Evolutionary conservation across 768 basidiomycete genomes (phyloP), one percentile per base, ranked within the genome.

Genomic region (Termitomyces sp.): DNA sequence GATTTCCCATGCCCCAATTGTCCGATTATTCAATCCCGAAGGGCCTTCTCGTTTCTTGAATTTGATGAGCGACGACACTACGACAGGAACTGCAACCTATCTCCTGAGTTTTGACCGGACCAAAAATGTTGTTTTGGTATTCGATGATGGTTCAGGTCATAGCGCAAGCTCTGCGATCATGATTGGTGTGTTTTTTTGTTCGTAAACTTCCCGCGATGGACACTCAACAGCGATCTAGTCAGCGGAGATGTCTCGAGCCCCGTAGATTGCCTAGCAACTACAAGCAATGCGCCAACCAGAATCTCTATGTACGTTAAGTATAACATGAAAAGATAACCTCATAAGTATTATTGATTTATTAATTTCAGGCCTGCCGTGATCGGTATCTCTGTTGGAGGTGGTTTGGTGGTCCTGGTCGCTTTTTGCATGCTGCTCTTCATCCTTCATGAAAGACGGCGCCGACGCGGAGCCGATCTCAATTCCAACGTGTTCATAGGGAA

Each of bases 351-450:
- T 22, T 63, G 39, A 55, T 36, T 62, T 28, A 20, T 11, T n/a
- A 7, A 24, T 38, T 59, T 3, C 48, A 87, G 82, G 62, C 70
- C 70, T 24, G 74, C 79, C 11, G 73, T 83, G 55, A 80, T 86
- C 53, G 82, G 81, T 7, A 70, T 79, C 39, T 73, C 78, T 40
- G 69, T 78, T 39, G 81, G 76, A 38, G 77, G 76, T n/a, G 73
- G 69, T 35, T 69, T 77, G 8, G 67, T 83, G 12, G 68, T 74
- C n/a, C 40, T 80, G 5, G 67, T 83, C 20, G 72, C 71, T 12
- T 44, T 82, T n/a, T 69, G 73, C 20, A 77, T 84, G 75, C 65
- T 74, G 15, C 54, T 80, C 32, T 85, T 80, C 66, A 63, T 81
- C 57, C 45, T 79, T 56, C 75, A 76, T 53, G 74, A 80, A 63